These are phyloP conservation scores for Fibroporia radiculosa DNA, from an alignment of 768 basidiomycete genomes.

Conservation along the genomic window DNA sequence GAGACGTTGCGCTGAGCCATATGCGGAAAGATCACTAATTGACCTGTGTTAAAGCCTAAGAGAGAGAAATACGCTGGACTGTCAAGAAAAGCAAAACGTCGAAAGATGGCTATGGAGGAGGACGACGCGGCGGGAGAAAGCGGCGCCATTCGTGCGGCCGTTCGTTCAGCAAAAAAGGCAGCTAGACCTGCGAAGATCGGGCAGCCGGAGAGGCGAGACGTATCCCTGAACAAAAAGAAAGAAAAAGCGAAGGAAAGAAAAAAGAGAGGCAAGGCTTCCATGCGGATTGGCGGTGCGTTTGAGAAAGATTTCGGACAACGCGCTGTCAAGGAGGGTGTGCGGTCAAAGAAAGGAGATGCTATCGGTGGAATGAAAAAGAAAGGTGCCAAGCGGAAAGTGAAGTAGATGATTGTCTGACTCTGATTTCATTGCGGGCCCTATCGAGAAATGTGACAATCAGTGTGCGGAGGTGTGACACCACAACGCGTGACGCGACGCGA, in stretches of 20 bases:
- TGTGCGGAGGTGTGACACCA: no score
- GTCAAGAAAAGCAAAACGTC: slow-evolving; percentile 79
- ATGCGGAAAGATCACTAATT: no score
- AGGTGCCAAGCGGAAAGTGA: slow-evolving; percentile 31
- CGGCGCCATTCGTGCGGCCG: slow-evolving; percentile 57
- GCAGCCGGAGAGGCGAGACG: slow-evolving; percentile 29
- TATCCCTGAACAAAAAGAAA: slow-evolving; percentile 22
- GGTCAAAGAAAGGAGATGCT: slow-evolving; percentile 55
- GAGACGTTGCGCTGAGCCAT: no score
- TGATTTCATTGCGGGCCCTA: slow-evolving; percentile 1
- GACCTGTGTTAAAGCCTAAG: slow-evolving; percentile 44
- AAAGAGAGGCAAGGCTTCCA: slow-evolving; percentile 25
- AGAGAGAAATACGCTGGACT: slow-evolving; percentile 76
- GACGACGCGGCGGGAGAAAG: slow-evolving; percentile 57
- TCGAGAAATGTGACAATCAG: no score
- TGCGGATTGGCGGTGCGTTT: slow-evolving; percentile 37
- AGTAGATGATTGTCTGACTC: slow-evolving; percentile 7
- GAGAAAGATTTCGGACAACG: slow-evolving; percentile 51
- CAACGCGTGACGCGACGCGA: no score
- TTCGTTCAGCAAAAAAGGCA: slow-evolving; percentile 83
- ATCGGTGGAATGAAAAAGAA: slow-evolving; percentile 43
- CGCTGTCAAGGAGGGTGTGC: slow-evolving; percentile 45
- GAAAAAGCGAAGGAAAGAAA: slow-evolving; percentile 24
- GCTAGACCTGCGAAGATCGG: slow-evolving; percentile 71
- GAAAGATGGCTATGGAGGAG: slow-evolving; percentile 80